Conservation (phyloP, 2,329 filamentous ascomycete species). For the Ophidiomyces ophidiicola region DNA sequence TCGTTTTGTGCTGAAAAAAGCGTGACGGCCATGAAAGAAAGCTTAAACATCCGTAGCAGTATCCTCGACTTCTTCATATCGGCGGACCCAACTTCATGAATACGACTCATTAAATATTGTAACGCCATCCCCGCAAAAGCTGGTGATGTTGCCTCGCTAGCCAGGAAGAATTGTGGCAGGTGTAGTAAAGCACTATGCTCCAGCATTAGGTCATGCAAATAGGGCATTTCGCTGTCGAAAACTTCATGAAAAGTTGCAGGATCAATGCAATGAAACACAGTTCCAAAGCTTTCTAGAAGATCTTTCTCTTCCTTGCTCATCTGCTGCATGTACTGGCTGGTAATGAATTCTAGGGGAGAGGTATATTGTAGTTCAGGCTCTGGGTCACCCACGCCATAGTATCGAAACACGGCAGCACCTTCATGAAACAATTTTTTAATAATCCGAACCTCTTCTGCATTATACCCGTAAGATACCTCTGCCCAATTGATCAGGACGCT, state of each 20-base stretch:
- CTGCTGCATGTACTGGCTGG: constrained; percentile 87
- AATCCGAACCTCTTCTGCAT: constrained; percentile 90
- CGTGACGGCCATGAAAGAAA: constrained; percentile 98
- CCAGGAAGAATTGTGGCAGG: constrained; percentile 93
- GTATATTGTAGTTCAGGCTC: constrained; percentile 59
- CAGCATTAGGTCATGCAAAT: constrained; percentile 95
- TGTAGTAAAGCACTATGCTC: constrained; percentile 89
- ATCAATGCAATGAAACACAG: constrained; percentile 96
- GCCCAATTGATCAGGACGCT: constrained; percentile 84
- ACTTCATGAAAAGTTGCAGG: constrained; percentile 97
- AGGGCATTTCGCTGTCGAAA: constrained; percentile 92
- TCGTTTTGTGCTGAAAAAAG: constrained; percentile 92
- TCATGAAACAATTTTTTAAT: constrained; percentile 96
- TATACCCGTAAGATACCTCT: constrained; percentile 91
- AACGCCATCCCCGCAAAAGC: constrained; percentile 97
- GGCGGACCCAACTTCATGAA: constrained; percentile 84
- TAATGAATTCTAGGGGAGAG: constrained; percentile 81
- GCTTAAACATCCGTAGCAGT: constrained; percentile 82
- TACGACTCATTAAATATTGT: constrained; percentile 92
- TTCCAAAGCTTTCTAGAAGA: constrained; percentile 90
- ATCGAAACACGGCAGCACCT: constrained; percentile 89
- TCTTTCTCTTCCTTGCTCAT: constrained; percentile 96
- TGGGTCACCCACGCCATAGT: constrained; percentile 82
- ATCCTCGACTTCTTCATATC: constrained; percentile 91
- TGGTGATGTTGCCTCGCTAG: constrained; percentile 94